Evolutionary conservation across 805 yeast genomes (phyloP).

Genomic region (Pichia kluyveri): DNA sequence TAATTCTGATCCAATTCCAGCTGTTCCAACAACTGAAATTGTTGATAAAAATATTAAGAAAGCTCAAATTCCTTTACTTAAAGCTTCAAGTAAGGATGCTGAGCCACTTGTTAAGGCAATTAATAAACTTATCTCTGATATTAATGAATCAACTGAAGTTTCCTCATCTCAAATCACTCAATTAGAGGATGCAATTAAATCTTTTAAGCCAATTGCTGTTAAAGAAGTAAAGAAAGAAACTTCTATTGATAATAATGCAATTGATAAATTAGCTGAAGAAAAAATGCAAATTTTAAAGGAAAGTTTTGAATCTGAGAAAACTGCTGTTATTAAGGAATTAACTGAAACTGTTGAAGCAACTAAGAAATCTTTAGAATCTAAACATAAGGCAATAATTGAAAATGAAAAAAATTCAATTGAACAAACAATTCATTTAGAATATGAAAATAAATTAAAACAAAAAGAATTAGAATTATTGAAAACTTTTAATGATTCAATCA

Average conservation of each 20-base stretch:
- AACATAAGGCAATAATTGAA: constrained; percentile 47
- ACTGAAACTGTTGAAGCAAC: constrained; percentile 54
- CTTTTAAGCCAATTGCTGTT: neutral
- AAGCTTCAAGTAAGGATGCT: neutral
- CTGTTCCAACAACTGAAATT: neutral
- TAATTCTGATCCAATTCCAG: neutral
- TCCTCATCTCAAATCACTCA: neutral
- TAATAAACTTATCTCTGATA: neutral
- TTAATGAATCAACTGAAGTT: neutral
- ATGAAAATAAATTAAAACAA: constrained; percentile 61
- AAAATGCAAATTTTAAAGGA: neutral
- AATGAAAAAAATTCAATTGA: constrained; percentile 63
- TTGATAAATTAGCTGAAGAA: neutral
- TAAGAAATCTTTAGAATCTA: constrained; percentile 48
- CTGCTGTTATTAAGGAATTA: constrained; percentile 37
- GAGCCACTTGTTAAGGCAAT: neutral
- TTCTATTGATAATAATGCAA: constrained; percentile 9
- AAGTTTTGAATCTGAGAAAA: constrained; percentile 16
- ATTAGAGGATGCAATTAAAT: neutral
- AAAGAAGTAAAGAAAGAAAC: too few relatives aligned
- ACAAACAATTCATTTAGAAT: constrained; percentile 56
- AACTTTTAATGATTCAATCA: constrained; percentile 50
- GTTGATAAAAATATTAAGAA: neutral
- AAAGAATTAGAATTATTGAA: constrained; percentile 62
- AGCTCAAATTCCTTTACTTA: neutral